Base-by-base conservation (phyloP, 331 rosid genomes). In the Malus hybrid region DNA sequence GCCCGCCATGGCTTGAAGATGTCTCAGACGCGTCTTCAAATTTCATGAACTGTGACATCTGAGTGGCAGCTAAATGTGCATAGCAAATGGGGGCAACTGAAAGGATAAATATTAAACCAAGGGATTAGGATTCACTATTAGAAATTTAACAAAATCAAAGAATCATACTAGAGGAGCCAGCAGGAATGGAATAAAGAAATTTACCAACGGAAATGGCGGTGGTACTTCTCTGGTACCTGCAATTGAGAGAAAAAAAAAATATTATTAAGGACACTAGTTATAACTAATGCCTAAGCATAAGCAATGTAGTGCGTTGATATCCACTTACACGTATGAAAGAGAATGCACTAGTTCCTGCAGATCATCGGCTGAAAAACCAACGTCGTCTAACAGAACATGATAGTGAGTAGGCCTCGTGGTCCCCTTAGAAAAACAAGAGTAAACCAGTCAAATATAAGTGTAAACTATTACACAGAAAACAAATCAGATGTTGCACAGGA, bases 221-320 rank as follows among this genome's bases (percentile, higher is more conserved):
- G 4, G 99, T 95, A 78, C 99, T 95, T 79, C 99, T 81, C 85
- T 95, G 99, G 78, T 95, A 95, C 71, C 99, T 95, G 83, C 73
- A 76, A 55, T 3, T 69, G 73, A 6, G 8, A 19, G 0, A 65
- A 33, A 6, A 15, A 28, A 28, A 28, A 28, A 28, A 63, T 67
- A 31, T 27, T 54, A 18, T 54, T 18, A 15, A 29, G 59, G 20
- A 54, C 18, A 22, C 8, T 6, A 33, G 46, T 19, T 22, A 20
- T 44, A 2, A 19, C 59, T 31, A n/a, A 10, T 10, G 64, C n/a
- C 73, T 42, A 62, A 46, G 8, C 54, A 15, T 22, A 32, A 61
- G 67, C 44, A 73, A 36, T 3, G 3, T 24, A 28, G 31, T 15
- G 10, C 20, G 27, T 9, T 1, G 75, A 16, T 12, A 24, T 67